Conservation (phyloP, 345 rosid species). For the Rhizophora mangle region DNA sequence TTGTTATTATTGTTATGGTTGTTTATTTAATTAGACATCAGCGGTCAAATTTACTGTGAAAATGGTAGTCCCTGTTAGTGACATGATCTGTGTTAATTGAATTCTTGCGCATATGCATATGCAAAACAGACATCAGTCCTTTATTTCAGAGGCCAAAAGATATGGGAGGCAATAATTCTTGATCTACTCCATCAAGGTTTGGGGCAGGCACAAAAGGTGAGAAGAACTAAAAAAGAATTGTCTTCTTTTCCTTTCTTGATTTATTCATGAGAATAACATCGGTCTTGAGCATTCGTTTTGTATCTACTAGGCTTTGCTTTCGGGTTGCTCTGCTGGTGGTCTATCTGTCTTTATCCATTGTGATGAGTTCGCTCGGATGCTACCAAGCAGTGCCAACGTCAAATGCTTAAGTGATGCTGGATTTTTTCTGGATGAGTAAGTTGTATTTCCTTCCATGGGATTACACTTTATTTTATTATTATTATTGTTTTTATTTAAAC, state of each 20-base stretch:
- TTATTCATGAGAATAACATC: too few relatives aligned
- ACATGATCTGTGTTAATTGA: neutral
- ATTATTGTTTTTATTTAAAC: neutral
- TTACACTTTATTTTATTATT: neutral
- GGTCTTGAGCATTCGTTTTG: neutral
- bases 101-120: constrained; percentile 12
- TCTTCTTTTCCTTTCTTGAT: too few relatives aligned
- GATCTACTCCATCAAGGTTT: constrained; percentile 89
- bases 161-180: constrained; percentile 78
- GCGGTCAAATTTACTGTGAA: too few relatives aligned
- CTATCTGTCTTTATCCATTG: constrained; percentile 76
- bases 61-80: too few relatives aligned
- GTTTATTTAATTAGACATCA: too few relatives aligned
- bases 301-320: constrained; percentile 70
- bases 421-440: constrained; percentile 81
- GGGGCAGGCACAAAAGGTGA: constrained; percentile 63
- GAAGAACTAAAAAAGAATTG: neutral
- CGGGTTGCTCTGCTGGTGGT: constrained; percentile 99
- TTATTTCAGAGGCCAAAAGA: constrained; percentile 87
- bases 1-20: too few relatives aligned
- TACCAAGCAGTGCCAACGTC: constrained; percentile 59
- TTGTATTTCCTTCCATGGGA: neutral
- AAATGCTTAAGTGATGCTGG: constrained; percentile 99
- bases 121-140: constrained; percentile 67
- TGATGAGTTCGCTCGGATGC: constrained; percentile 53